phyloP scores from a whole-genome alignment of 148 eudicot genomes.

The Dysphania ambrosioides region DNA sequence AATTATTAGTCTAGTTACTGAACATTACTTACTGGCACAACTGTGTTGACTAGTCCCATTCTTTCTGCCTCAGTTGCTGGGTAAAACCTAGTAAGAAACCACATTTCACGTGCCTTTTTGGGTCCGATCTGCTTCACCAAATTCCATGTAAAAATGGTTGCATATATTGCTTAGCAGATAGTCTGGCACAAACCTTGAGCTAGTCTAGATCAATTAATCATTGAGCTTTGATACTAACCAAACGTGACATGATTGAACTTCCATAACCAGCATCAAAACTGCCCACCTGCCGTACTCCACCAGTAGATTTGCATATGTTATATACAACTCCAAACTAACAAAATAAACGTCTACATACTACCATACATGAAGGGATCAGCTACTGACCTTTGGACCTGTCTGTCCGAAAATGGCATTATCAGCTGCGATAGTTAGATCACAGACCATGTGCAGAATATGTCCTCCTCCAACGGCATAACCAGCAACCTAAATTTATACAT shows the following conservation, averaged over 20 bases:
- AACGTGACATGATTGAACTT: conserved; percentile 85
- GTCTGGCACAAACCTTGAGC: background rate
- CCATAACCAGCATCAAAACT: conserved; percentile 99
- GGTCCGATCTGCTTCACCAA: conserved; percentile 67
- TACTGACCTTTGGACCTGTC: conserved; percentile 86
- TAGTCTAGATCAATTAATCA: background rate
- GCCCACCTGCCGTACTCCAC: conserved; percentile 61
- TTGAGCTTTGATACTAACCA: conserved; percentile 50
- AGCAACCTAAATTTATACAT: conserved; percentile 61
- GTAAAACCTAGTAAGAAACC: conserved; percentile 83
- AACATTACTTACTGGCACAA: conserved; percentile 53
- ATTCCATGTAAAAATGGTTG: background rate
- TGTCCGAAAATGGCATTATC: conserved; percentile 96
- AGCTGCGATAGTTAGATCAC: conserved; percentile 96
- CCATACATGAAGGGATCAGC: background rate
- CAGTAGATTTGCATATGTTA: background rate
- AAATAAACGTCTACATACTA: background rate
- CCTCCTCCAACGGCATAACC: conserved; percentile 99
- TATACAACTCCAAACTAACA: background rate
- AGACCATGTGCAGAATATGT: conserved; percentile 91
- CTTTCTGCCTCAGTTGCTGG: conserved; percentile 81
- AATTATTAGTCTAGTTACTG: background rate
- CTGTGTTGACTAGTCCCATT: conserved; percentile 94
- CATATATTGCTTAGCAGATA: background rate
- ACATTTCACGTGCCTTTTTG: conserved; percentile 94